phyloP scores from a whole-genome alignment of 192 early-diverging fungal genomes.

The Rhizophagus sp. region DNA sequence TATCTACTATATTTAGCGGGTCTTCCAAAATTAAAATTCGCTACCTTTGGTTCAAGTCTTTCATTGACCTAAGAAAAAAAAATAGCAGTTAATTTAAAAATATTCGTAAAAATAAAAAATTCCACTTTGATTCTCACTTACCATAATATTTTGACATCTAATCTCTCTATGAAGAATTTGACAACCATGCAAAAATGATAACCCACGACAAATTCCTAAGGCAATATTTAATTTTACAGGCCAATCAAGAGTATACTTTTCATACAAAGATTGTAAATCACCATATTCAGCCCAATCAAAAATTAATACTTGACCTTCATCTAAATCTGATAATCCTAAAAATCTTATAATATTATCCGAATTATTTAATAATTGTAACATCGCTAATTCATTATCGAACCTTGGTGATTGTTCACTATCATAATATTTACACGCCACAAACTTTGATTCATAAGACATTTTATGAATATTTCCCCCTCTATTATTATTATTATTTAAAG shows the following conservation, averaged over 20 bases:
- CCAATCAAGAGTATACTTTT: background rate
- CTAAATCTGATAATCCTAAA: slow-evolving; percentile 10
- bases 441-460: background rate
- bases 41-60: slow-evolving; percentile 15
- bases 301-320: slow-evolving; percentile 14
- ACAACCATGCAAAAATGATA: slow-evolving; percentile 8
- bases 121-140: background rate
- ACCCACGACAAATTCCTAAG: slow-evolving; percentile 16
- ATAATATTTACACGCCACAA: slow-evolving; percentile 14
- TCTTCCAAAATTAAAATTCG: slow-evolving; percentile 22
- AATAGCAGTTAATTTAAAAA: background rate
- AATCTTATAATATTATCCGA: slow-evolving; percentile 16
- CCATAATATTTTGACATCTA: slow-evolving; percentile 27
- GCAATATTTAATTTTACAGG: background rate
- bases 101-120: background rate
- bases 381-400: slow-evolving; percentile 9
- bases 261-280: slow-evolving; percentile 12
- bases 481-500: background rate
- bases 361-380: slow-evolving; percentile 8
- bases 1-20: slow-evolving; percentile 7
- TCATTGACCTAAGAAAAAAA: background rate
- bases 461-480: slow-evolving; percentile 1
- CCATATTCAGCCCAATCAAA: slow-evolving; percentile 24
- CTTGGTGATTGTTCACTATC: slow-evolving; percentile 5
- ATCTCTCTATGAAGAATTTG: slow-evolving; percentile 14